These are phyloP conservation scores for Kodamaea nitidulidarum DNA, from an alignment of 805 yeast genomes.

Conservation along the genomic window DNA sequence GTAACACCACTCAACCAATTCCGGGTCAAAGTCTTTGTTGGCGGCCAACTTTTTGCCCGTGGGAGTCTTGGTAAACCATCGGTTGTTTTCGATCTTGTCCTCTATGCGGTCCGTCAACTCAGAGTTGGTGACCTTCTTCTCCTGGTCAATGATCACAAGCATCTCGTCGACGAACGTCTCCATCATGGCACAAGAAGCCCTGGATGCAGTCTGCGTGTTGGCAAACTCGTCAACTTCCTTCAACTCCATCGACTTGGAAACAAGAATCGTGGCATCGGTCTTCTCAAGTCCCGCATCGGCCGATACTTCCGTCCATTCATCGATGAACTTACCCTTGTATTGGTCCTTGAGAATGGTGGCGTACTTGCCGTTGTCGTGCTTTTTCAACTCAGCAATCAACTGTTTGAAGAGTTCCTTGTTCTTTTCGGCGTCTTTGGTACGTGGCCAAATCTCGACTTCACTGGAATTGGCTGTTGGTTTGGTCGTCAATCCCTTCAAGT, in stretches of 20 bases:
- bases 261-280: slow-evolving; percentile 33
- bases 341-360: slow-evolving; percentile 75
- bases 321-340: slow-evolving; percentile 78
- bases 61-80: slow-evolving; percentile 54
- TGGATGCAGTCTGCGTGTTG: slow-evolving; percentile 64
- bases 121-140: slow-evolving; percentile 65
- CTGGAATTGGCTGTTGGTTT: slow-evolving; percentile 37
- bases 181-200: slow-evolving; percentile 75
- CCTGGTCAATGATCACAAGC: slow-evolving; percentile 85
- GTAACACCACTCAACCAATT: slow-evolving; percentile 86
- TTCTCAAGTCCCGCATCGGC: slow-evolving; percentile 6
- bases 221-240: slow-evolving; percentile 79
- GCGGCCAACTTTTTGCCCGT: slow-evolving; percentile 52
- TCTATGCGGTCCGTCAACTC: slow-evolving; percentile 74
- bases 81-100: slow-evolving; percentile 69
- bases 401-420: slow-evolving; percentile 64
- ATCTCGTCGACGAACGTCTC: slow-evolving; percentile 80
- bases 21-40: slow-evolving; percentile 61
- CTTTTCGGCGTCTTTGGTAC: slow-evolving; percentile 79
- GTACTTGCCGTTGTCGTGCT: slow-evolving; percentile 32
- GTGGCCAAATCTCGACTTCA: slow-evolving; percentile 55
- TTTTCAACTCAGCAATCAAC: slow-evolving; percentile 45
- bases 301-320: slow-evolving; percentile 60
- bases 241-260: slow-evolving; percentile 56
- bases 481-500: slow-evolving; percentile 56